Evolutionary conservation across 768 basidiomycete genomes (phyloP).

Genomic region (Mycena latifolia): DNA sequence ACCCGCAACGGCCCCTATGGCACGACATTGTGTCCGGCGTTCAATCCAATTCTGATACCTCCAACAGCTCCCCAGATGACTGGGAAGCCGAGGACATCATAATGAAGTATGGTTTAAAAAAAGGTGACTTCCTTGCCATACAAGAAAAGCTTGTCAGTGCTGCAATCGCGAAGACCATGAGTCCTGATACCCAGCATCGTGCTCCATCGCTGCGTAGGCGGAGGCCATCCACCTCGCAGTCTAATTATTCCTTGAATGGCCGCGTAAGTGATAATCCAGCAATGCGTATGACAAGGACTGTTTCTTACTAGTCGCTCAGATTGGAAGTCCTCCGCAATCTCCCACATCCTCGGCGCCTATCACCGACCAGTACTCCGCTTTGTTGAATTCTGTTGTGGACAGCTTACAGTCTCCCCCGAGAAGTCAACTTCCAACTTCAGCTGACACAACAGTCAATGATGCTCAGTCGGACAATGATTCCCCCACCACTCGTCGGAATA

Average conservation of each 20-base stretch:
- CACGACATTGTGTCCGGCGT: conserved; percentile 68
- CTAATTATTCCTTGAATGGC: conserved; percentile 74
- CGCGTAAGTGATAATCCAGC: conserved; percentile 50
- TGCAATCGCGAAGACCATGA: conserved; percentile 67
- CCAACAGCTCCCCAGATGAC: conserved; percentile 65
- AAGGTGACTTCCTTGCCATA: conserved; percentile 76
- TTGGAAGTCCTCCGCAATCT: conserved; percentile 68
- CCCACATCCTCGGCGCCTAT: conserved; percentile 47
- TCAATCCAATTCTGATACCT: conserved; percentile 60
- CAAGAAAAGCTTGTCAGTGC: conserved; percentile 83
- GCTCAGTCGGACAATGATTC: conserved; percentile 52
- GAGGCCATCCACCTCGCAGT: conserved; percentile 87
- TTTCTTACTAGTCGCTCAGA: conserved; percentile 51
- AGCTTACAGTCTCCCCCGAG: conserved; percentile 57
- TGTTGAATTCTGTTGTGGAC: conserved; percentile 73
- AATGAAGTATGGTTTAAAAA: conserved; percentile 74
- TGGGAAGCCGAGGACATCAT: conserved; percentile 77
- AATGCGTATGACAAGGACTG: too few relatives aligned
- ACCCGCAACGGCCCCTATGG: conserved; percentile 68
- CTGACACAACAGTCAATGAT: conserved; percentile 31
- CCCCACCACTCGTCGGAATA: conserved; percentile 71
- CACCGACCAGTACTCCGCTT: conserved; percentile 66
- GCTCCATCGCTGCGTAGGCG: conserved; percentile 79
- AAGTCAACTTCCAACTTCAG: conserved; percentile 33
- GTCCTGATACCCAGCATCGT: conserved; percentile 71